phyloP scores from a whole-genome alignment of 2,329 filamentous ascomycete species.

The Fragosphaeria purpurea region DNA sequence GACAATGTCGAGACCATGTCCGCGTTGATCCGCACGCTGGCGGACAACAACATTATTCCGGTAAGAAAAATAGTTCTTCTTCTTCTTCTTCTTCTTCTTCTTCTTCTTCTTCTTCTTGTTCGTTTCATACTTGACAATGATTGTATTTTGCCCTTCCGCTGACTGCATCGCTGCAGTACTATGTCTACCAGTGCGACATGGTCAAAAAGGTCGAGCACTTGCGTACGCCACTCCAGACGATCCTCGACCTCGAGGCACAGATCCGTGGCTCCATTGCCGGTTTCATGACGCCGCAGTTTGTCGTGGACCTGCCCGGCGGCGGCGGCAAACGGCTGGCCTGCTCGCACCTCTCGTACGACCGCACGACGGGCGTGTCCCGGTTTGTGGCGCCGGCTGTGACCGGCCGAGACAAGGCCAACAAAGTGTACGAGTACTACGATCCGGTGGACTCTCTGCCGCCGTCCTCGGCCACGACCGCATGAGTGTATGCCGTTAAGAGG shows the following conservation, averaged over 20 bases:
- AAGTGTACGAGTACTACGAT: conserved; percentile 48
- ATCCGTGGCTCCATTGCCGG: conserved; percentile 52
- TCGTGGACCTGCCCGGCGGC: conserved; percentile 53
- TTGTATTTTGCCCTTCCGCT: background rate
- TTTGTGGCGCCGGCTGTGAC: conserved; percentile 46
- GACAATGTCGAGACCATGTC: conserved; percentile 44
- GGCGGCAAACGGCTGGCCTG: conserved; percentile 52
- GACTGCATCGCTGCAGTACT: conserved; percentile 32
- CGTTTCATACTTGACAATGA: background rate
- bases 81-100: background rate
- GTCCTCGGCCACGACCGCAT: too few relatives aligned
- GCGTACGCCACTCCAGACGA: conserved; percentile 49
- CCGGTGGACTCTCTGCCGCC: conserved; percentile 24
- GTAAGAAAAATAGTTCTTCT: conserved; percentile 23
- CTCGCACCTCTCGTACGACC: conserved; percentile 43
- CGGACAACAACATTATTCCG: conserved; percentile 46
- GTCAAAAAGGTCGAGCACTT: conserved; percentile 51
- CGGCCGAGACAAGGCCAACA: conserved; percentile 32
- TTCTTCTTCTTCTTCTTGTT: background rate
- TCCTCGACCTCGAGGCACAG: conserved; percentile 46
- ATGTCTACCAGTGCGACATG: conserved; percentile 58
- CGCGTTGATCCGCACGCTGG: conserved; percentile 40
- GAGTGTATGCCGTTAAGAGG: too few relatives aligned
- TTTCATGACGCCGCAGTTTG: conserved; percentile 52
- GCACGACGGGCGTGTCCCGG: conserved; percentile 39